Evolutionary conservation across 306 rosid species (phyloP).

Genomic region (Citrullus amarus): DNA sequence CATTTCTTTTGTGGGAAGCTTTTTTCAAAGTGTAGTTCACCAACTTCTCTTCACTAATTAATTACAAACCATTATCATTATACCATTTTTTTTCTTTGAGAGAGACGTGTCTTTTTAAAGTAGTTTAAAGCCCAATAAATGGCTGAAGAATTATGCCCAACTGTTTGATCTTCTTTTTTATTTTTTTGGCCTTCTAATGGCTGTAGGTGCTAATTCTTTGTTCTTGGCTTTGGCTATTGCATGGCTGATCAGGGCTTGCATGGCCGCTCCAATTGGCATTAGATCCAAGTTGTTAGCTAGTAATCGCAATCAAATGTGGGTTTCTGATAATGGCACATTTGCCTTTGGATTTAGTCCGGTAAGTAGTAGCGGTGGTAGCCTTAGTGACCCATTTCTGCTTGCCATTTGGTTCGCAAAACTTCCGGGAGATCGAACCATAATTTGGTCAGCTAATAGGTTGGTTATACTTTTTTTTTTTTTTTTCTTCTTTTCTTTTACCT

Average conservation of each 20-base stretch:
- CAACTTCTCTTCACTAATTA: slow-evolving; percentile 26
- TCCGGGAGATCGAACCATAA: slow-evolving; percentile 55
- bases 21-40: slow-evolving; percentile 73
- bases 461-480: neutral
- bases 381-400: slow-evolving; percentile 20
- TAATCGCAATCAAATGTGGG: slow-evolving; percentile 27
- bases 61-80: neutral
- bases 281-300: slow-evolving; percentile 54
- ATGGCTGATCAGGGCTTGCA: slow-evolving; percentile 13
- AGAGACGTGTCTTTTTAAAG: neutral
- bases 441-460: slow-evolving; percentile 79
- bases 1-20: slow-evolving; percentile 15
- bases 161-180: neutral
- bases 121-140: neutral
- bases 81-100: neutral
- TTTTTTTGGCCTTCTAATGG: slow-evolving; percentile 18
- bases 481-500: too few species aligned
- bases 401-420: slow-evolving; percentile 77
- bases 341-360: slow-evolving; percentile 66
- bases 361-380: neutral
- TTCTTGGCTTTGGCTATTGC: slow-evolving; percentile 11
- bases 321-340: slow-evolving; percentile 75
- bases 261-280: slow-evolving; percentile 36
- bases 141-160: neutral
- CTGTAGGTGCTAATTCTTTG: slow-evolving; percentile 1